Percentiles rank a stretch among this genome's conserved stretches.
These are phyloP conservation scores for Camellia granthamiana DNA, from an alignment of 148 eudicot species.

Conservation along the genomic window DNA sequence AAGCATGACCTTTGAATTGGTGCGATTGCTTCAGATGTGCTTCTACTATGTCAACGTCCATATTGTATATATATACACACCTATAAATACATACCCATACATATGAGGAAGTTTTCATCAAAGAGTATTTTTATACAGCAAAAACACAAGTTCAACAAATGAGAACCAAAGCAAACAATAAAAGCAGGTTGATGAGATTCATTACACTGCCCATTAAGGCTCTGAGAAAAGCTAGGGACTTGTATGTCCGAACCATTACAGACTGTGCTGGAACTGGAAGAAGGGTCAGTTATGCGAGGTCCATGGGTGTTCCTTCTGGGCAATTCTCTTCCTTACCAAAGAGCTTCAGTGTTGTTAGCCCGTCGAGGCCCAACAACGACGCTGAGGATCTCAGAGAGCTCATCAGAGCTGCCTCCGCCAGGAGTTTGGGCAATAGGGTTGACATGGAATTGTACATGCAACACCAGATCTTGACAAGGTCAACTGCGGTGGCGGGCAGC, in stretches of 20 bases:
- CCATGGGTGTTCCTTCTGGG: conserved; percentile 1
- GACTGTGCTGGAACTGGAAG: conserved; percentile 30
- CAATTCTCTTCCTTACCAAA: conserved; percentile 32
- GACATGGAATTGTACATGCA: conserved; percentile 13
- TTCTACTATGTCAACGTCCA: too few relatives aligned
- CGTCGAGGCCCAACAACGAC: conserved; percentile 22
- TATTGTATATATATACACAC: too few relatives aligned
- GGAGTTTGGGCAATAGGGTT: conserved; percentile 19
- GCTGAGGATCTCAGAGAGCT: conserved; percentile 53
- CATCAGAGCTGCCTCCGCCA: conserved; percentile 51
- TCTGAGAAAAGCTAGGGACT: conserved; percentile 53
- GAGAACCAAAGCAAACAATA: conserved; percentile 23
- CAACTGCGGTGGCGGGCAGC: conserved; percentile 1
- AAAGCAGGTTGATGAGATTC: conserved; percentile 38
- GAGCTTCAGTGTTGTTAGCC: conserved; percentile 47
- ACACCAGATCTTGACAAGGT: background rate
- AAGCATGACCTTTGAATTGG: too few relatives aligned
- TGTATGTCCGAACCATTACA: conserved; percentile 52
- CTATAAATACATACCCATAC: background rate
- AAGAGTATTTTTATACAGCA: background rate
- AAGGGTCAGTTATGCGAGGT: conserved; percentile 2
- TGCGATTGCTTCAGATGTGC: too few relatives aligned
- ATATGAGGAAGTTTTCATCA: background rate
- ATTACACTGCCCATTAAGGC: conserved; percentile 46
- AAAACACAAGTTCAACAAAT: background rate